These are phyloP conservation scores for Tylopilus sp. DNA, from an alignment of 1,284 basidiomycete species.

Conservation along the genomic window DNA sequence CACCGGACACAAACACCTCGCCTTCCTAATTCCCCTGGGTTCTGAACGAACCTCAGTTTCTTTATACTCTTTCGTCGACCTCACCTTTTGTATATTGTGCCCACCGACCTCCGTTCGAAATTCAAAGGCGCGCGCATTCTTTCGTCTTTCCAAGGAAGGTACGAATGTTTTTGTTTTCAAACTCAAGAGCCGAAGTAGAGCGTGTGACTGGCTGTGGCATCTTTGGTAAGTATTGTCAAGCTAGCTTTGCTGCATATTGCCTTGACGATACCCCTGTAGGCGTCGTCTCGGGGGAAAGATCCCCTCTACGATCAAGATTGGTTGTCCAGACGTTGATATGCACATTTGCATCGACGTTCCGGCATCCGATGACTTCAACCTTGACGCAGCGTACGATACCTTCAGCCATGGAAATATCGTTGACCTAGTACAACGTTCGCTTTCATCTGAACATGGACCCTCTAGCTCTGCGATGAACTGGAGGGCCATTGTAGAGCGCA, in stretches of 20 bases:
- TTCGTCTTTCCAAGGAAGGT: constrained; percentile 52
- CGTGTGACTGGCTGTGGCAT: constrained; percentile 80
- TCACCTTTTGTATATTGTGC: constrained; percentile 74
- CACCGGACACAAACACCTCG: constrained; percentile 60
- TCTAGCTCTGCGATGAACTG: constrained; percentile 43
- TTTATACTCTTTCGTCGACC: constrained; percentile 75
- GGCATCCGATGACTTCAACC: constrained; percentile 11
- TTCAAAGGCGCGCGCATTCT: constrained; percentile 40
- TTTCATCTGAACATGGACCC: constrained; percentile 40
- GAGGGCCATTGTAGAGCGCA: constrained; percentile 53
- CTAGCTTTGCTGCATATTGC: neutral
- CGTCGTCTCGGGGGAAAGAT: constrained; percentile 51
- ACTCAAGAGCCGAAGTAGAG: constrained; percentile 61
- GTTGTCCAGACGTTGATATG: constrained; percentile 37
- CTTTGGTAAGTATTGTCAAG: constrained; percentile 50
- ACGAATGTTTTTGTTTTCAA: constrained; percentile 79
- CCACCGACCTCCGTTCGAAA: constrained; percentile 47
- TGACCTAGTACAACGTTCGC: constrained; percentile 49
- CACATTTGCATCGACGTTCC: constrained; percentile 34
- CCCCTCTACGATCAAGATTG: constrained; percentile 40
- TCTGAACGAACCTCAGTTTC: constrained; percentile 59
- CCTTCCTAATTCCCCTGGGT: constrained; percentile 64
- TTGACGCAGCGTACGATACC: constrained; percentile 38
- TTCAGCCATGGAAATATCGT: constrained; percentile 60
- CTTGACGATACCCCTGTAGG: constrained; percentile 40